phyloP scores from a whole-genome alignment of 768 basidiomycete genomes.

The Asterophora lycoperdoides region DNA sequence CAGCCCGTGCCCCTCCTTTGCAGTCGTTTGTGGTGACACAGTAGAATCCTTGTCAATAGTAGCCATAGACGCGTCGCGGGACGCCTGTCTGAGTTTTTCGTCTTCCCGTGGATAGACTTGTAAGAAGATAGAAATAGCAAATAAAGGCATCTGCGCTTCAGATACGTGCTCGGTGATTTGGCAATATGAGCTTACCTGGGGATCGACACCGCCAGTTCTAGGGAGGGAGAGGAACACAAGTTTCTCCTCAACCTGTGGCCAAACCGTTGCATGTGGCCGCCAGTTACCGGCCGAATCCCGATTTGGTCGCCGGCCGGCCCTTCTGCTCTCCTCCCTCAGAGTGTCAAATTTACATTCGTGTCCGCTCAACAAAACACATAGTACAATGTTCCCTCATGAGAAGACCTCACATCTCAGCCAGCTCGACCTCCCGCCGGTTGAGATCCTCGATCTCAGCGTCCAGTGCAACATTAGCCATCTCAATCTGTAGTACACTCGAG shows the following conservation, averaged over 20 bases:
- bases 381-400: neutral
- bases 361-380: neutral
- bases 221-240: constrained; percentile 20
- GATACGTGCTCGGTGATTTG: neutral
- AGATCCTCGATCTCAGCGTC: constrained; percentile 73
- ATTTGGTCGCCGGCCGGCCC: constrained; percentile 16
- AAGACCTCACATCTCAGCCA: constrained; percentile 38
- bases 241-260: constrained; percentile 14
- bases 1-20: constrained; percentile 33
- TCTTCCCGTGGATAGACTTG: constrained; percentile 26
- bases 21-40: constrained; percentile 40
- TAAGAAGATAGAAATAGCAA: constrained; percentile 9
- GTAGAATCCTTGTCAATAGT: constrained; percentile 48
- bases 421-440: constrained; percentile 55
- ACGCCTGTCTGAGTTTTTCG: constrained; percentile 46
- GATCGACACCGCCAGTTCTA: constrained; percentile 34
- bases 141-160: neutral
- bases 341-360: too few species aligned
- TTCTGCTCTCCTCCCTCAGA: neutral
- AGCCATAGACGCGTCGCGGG: constrained; percentile 80
- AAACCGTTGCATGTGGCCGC: constrained; percentile 13
- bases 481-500: constrained; percentile 86
- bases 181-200: constrained; percentile 29
- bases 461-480: constrained; percentile 89
- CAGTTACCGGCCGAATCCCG: constrained; percentile 12